These are phyloP conservation scores for Lactuca saligna DNA, from an alignment of 129 eudicot species.

Conservation along the genomic window DNA sequence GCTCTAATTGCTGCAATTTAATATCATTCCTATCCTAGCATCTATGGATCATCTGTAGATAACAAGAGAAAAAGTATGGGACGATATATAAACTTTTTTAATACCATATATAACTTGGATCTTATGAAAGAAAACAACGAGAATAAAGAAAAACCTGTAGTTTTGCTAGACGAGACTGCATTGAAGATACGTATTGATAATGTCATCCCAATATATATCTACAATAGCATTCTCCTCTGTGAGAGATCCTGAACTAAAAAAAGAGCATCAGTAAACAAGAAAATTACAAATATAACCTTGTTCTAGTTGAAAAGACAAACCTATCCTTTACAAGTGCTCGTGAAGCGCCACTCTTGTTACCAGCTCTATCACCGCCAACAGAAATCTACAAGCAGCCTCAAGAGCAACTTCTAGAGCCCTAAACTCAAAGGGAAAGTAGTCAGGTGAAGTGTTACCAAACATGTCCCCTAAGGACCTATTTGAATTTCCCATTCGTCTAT, in stretches of 20 bases:
- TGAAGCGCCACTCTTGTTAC: too few species aligned
- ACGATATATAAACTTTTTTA: neutral
- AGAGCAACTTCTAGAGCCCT: constrained; percentile 97
- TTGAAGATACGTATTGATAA: constrained; percentile 64
- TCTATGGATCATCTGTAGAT: constrained; percentile 59
- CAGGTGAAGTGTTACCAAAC: constrained; percentile 70
- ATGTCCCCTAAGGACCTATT: constrained; percentile 48
- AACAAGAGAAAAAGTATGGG: neutral
- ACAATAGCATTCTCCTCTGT: constrained; percentile 61
- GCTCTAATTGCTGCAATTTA: constrained; percentile 75
- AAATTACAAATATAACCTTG: too few species aligned
- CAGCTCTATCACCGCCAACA: too few species aligned
- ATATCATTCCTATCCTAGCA: constrained; percentile 88
- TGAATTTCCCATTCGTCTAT: constrained; percentile 41
- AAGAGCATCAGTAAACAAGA: too few species aligned
- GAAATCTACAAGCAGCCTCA: constrained; percentile 97
- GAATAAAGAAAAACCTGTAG: constrained; percentile 57
- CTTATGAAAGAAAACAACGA: neutral
- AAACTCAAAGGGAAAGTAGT: constrained; percentile 95
- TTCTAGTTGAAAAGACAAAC: too few species aligned
- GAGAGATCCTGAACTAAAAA: constrained; percentile 43
- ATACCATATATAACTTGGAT: neutral
- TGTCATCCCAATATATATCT: constrained; percentile 71
- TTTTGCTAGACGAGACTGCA: constrained; percentile 84
- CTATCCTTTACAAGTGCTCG: too few species aligned